A percentile compares a stretch with the other conserved stretches of the same genome.
Conservation (phyloP, 768 basidiomycete species). For the Psilocybe tampanensis region DNA sequence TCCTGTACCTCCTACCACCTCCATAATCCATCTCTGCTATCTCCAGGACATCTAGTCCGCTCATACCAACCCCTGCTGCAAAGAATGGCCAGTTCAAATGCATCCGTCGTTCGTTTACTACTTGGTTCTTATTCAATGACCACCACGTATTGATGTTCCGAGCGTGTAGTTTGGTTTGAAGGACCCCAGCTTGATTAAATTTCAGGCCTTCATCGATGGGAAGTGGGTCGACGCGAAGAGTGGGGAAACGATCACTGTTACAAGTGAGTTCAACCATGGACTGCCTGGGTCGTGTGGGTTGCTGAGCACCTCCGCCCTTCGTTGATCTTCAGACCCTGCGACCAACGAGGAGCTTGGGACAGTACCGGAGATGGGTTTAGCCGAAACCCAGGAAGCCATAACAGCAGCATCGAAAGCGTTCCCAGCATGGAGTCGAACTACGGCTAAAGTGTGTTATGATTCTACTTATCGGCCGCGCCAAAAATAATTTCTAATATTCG, state of each 20-base stretch:
- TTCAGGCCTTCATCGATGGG: slow-evolving; percentile 80
- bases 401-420: slow-evolving; percentile 80
- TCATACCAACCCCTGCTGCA: neutral
- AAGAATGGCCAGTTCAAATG: slow-evolving; percentile 65
- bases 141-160: neutral
- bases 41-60: neutral
- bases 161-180: slow-evolving; percentile 67
- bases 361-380: slow-evolving; percentile 86
- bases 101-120: slow-evolving; percentile 33
- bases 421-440: slow-evolving; percentile 83
- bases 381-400: slow-evolving; percentile 86
- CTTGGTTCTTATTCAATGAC: neutral
- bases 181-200: slow-evolving; percentile 74
- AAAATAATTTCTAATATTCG: neutral
- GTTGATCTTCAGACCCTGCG: slow-evolving; percentile 75
- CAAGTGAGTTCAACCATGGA: slow-evolving; percentile 54
- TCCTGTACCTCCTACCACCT: slow-evolving; percentile 14
- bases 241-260: slow-evolving; percentile 72
- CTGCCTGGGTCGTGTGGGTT: neutral
- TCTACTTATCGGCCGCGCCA: neutral
- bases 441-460: slow-evolving; percentile 67
- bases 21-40: slow-evolving; percentile 2
- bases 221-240: slow-evolving; percentile 84
- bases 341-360: slow-evolving; percentile 82
- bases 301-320: neutral